A percentile compares a stretch with the other conserved stretches of the same genome.
Conservation (phyloP, 2,329 filamentous ascomycete genomes). For the Chrysoporthe cubensis region DNA sequence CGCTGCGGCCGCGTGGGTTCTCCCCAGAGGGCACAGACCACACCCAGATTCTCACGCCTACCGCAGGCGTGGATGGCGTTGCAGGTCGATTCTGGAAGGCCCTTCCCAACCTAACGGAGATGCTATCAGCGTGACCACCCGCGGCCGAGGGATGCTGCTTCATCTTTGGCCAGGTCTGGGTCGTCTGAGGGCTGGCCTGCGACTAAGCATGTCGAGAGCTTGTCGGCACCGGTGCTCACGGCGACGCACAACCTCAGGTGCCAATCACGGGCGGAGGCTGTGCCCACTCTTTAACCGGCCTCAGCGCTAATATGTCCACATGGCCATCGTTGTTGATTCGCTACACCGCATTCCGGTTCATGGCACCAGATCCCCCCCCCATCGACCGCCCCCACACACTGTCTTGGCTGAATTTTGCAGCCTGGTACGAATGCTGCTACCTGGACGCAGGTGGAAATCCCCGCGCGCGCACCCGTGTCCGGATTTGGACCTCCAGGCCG, state of each 20-base stretch:
- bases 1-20: constrained; percentile 5
- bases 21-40: not conserved
- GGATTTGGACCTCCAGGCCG: not conserved
- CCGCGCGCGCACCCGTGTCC: not conserved
- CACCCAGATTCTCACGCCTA: not conserved
- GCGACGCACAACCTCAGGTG: not conserved
- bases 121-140: not conserved
- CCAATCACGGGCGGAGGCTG: constrained; percentile 1
- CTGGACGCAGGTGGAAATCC: not conserved
- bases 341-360: not conserved
- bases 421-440: not conserved
- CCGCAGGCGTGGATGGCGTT: not conserved
- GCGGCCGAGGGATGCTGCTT: not conserved
- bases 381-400: not conserved
- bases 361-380: not conserved
- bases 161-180: not conserved
- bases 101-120: not conserved
- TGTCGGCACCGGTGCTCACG: not conserved
- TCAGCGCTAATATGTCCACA: constrained; percentile 8
- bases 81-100: not conserved
- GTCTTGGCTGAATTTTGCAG: not conserved
- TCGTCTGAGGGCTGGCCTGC: not conserved
- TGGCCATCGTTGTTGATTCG: not conserved
- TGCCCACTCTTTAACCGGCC: not conserved
- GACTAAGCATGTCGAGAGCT: not conserved